A percentile compares a stretch with the other conserved stretches of the same genome.
Conservation (phyloP, 768 basidiomycete genomes). For the Lactarius hengduanensis region DNA sequence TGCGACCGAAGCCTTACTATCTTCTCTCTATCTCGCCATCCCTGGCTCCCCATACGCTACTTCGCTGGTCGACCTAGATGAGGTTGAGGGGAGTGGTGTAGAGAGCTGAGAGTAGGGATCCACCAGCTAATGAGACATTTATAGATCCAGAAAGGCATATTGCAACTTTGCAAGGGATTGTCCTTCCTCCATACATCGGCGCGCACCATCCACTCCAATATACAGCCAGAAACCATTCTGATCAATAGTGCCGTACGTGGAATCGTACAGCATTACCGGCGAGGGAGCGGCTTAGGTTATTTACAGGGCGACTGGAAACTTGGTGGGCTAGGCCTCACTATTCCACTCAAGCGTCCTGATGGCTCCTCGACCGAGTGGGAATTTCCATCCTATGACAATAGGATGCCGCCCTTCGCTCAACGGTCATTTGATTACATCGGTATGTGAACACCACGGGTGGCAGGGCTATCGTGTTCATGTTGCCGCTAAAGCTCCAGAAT, state of each 20-base stretch:
- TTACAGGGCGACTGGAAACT: constrained; percentile 97
- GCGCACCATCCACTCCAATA: constrained; percentile 87
- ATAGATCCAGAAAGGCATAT: constrained; percentile 93
- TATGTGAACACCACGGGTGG: constrained; percentile 37
- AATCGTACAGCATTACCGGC: constrained; percentile 14
- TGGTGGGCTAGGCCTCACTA: constrained; percentile 83
- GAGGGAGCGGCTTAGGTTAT: constrained; percentile 7
- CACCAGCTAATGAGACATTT: constrained; percentile 22
- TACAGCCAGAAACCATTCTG: constrained; percentile 82
- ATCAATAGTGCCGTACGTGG: constrained; percentile 80
- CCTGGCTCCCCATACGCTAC: constrained; percentile 56
- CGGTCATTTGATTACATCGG: constrained; percentile 95
- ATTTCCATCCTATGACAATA: constrained; percentile 83
- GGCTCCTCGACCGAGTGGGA: constrained; percentile 83
- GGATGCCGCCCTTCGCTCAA: constrained; percentile 78
- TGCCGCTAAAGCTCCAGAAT: constrained; percentile 77
- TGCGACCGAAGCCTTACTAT: constrained; percentile 87
- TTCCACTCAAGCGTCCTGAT: constrained; percentile 64
- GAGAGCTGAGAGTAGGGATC: constrained; percentile 9
- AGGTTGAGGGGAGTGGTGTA: constrained; percentile 72
- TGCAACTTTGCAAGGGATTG: constrained; percentile 89
- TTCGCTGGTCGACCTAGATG: constrained; percentile 81
- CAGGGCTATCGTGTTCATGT: not conserved
- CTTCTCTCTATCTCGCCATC: constrained; percentile 77
- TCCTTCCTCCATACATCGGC: constrained; percentile 91